Conservation (phyloP, 441 rosid species). For the Arabidopsis hybrid region DNA sequence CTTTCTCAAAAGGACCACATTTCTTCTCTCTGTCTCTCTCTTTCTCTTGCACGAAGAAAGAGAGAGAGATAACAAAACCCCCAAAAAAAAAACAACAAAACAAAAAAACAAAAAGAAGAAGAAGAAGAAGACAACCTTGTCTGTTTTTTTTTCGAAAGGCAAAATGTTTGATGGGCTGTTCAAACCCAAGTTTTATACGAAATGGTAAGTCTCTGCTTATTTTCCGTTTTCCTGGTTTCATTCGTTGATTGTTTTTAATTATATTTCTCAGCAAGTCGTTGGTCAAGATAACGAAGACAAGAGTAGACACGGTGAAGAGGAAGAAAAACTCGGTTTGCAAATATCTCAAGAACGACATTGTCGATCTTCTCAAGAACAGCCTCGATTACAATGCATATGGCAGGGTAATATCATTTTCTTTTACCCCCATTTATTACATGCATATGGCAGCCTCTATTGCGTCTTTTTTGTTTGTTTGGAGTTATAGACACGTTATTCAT, state of each 20-base stretch:
- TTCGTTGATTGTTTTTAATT: neutral
- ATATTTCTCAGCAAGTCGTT: slow-evolving; percentile 59
- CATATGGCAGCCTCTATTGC: neutral
- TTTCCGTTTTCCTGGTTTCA: neutral
- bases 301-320: slow-evolving; percentile 70
- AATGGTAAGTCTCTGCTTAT: slow-evolving; percentile 53
- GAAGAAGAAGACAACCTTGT: slow-evolving; percentile 1
- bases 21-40: slow-evolving; percentile 41
- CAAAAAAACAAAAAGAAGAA: neutral
- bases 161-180: slow-evolving; percentile 64
- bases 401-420: slow-evolving; percentile 55
- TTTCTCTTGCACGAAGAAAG: slow-evolving; percentile 47
- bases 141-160: slow-evolving; percentile 3
- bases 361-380: slow-evolving; percentile 67
- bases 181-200: slow-evolving; percentile 68
- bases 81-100: neutral
- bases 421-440: neutral
- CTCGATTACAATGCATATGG: slow-evolving; percentile 75
- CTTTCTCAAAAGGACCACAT: slow-evolving; percentile 30
- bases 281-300: slow-evolving; percentile 59
- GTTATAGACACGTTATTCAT: neutral
- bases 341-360: slow-evolving; percentile 75
- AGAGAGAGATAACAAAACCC: slow-evolving; percentile 41
- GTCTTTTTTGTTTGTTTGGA: neutral
- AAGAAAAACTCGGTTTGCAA: slow-evolving; percentile 65